Percentiles rank a stretch among this genome's conserved stretches.
phyloP scores from a whole-genome alignment of 1,139 yeast genomes.

The Lodderomyces theae region DNA sequence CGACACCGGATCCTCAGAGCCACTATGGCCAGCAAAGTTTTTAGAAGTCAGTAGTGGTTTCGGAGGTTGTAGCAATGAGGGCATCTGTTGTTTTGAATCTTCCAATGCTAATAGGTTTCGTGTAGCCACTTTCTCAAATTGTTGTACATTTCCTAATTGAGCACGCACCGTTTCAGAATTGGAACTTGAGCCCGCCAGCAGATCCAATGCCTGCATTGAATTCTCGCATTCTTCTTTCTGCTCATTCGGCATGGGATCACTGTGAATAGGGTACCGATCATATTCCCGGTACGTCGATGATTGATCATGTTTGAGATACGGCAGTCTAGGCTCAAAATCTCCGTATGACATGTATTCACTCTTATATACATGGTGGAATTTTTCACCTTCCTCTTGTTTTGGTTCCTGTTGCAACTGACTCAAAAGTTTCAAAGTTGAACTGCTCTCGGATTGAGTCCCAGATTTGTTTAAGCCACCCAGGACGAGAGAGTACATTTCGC shows the following conservation, averaged over 20 bases:
- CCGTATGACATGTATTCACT: no score
- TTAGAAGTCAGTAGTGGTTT: not conserved
- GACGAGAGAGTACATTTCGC: not conserved
- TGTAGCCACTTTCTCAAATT: not conserved
- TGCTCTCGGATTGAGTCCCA: not conserved
- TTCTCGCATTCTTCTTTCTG: not conserved
- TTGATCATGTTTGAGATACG: not conserved
- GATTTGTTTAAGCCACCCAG: not conserved
- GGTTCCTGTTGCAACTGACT: slow-evolving; percentile 3
- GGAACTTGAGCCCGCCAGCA: not conserved
- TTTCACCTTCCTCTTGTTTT: not conserved
- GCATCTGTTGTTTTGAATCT: not conserved
- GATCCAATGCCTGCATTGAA: not conserved
- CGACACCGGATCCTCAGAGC: no score
- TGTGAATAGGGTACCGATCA: not conserved
- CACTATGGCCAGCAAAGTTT: no score
- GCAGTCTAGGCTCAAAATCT: not conserved
- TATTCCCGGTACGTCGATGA: not conserved
- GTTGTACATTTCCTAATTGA: not conserved
- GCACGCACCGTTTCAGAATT: not conserved
- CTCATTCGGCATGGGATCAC: not conserved
- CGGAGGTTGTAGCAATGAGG: not conserved
- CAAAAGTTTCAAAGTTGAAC: slow-evolving; percentile 2
- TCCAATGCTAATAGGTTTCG: not conserved
- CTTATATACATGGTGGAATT: no score